These are phyloP conservation scores for Sporothrix sp. DNA, from an alignment of 2,329 filamentous ascomycete species.

Conservation along the genomic window DNA sequence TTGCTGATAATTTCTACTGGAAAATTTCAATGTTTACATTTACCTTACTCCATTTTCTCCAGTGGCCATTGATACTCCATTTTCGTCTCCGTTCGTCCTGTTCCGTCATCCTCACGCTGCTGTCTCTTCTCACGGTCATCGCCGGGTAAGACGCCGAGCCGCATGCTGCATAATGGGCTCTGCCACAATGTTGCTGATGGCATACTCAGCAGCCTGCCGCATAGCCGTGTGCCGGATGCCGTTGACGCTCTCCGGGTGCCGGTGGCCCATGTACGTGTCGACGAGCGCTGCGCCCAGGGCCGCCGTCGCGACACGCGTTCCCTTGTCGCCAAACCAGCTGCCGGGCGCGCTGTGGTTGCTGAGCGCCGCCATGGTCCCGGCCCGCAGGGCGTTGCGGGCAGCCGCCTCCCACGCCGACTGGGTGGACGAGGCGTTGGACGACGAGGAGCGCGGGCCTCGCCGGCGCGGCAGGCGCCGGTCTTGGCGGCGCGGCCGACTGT, in stretches of 20 bases:
- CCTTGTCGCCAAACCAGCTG: conserved; percentile 21
- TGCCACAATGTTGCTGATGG: conserved; percentile 19
- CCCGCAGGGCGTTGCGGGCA: conserved; percentile 20
- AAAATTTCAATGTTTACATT: no score
- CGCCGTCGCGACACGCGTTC: conserved; percentile 21
- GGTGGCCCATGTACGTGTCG: conserved; percentile 20
- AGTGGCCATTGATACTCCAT: no score
- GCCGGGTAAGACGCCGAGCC: neutral
- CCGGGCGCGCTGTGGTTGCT: conserved; percentile 17
- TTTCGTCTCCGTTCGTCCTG: no score
- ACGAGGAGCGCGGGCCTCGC: neutral
- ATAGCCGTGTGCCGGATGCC: conserved; percentile 23
- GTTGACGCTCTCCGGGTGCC: conserved; percentile 18
- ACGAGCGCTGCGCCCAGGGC: conserved; percentile 23
- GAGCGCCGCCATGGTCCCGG: conserved; percentile 20
- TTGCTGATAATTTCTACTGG: no score
- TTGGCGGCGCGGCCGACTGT: neutral
- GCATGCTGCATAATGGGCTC: conserved; percentile 15
- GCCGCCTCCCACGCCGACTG: conserved; percentile 16
- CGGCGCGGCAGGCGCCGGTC: neutral
- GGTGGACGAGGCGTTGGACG: neutral
- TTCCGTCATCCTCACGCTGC: neutral
- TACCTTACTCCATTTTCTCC: no score
- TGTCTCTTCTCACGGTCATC: neutral
- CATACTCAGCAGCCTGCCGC: conserved; percentile 20